These are phyloP conservation scores for Mycena kentingensis DNA, from an alignment of 768 basidiomycete genomes.

Conservation along the genomic window DNA sequence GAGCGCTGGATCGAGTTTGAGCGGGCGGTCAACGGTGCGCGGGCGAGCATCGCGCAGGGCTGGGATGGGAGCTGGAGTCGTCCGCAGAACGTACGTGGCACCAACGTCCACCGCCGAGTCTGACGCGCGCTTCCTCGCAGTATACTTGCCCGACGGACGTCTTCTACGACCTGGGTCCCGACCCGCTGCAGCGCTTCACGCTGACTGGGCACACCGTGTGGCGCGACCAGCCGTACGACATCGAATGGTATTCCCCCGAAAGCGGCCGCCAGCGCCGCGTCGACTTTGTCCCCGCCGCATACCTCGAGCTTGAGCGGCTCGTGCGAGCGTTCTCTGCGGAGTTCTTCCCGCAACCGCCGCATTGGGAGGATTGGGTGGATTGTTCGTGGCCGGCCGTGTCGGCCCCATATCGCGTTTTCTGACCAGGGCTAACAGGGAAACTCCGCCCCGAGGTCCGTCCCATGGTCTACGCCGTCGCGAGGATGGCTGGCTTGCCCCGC, in stretches of 20 bases:
- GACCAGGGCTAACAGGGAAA: background rate
- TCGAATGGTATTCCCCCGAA: constrained; percentile 1
- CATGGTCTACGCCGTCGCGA: background rate
- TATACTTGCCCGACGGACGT: constrained; percentile 10
- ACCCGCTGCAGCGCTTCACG: background rate
- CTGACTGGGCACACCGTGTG: constrained; percentile 4
- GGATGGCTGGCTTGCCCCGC: background rate
- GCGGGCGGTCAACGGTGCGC: constrained; percentile 5
- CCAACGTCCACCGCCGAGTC: background rate
- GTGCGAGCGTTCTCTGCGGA: background rate
- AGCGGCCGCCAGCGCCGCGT: background rate
- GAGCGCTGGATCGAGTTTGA: constrained; percentile 14
- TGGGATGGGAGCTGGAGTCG: constrained; percentile 9
- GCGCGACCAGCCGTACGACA: background rate
- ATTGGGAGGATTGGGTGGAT: background rate
- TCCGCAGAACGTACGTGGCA: constrained; percentile 10
- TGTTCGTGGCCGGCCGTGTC: background rate
- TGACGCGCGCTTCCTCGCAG: background rate
- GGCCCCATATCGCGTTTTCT: background rate
- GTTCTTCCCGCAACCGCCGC: constrained; percentile 2
- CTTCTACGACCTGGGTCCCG: constrained; percentile 11
- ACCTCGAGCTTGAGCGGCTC: constrained; percentile 6
- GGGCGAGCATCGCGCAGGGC: background rate
- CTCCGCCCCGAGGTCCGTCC: background rate
- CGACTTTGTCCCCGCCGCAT: constrained; percentile 1